Percentiles rank a stretch among this genome's conserved stretches.
These are phyloP conservation scores for Epichloe sylvatica DNA, from an alignment of 2,329 filamentous ascomycete species.

Conservation along the genomic window DNA sequence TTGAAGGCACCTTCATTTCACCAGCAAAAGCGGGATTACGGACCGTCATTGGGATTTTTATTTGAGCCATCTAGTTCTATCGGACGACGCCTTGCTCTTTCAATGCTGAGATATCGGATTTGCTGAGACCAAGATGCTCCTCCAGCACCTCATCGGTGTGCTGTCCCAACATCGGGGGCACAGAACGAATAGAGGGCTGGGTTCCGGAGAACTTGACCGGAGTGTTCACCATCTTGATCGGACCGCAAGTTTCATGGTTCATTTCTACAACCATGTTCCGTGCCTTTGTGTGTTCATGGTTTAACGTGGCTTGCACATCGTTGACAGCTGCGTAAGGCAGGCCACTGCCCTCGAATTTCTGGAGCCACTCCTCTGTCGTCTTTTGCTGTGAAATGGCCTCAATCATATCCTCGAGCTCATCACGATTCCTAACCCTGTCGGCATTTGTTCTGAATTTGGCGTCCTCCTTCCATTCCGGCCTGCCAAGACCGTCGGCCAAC, in stretches of 20 bases:
- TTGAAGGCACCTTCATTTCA: too few species aligned
- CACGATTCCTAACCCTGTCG: conserved; percentile 54
- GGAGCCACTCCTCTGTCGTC: conserved; percentile 80
- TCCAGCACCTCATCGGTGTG: conserved; percentile 68
- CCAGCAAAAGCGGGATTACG: neutral
- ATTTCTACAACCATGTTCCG: conserved; percentile 83
- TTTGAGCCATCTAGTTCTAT: conserved; percentile 16
- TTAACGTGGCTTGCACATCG: conserved; percentile 72
- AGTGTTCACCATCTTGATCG: conserved; percentile 81
- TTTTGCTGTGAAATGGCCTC: conserved; percentile 59
- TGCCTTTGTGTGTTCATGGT: conserved; percentile 72
- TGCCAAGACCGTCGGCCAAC: conserved; percentile 45
- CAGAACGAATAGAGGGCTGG: conserved; percentile 57
- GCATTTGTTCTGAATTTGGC: conserved; percentile 47
- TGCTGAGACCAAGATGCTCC: conserved; percentile 46
- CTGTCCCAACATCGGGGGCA: conserved; percentile 75
- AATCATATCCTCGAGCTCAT: conserved; percentile 63
- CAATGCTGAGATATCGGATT: conserved; percentile 45
- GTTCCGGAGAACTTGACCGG: conserved; percentile 88
- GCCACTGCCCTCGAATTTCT: conserved; percentile 74
- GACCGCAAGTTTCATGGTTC: conserved; percentile 69
- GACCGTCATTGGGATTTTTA: neutral
- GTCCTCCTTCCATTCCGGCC: conserved; percentile 46
- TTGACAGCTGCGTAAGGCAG: conserved; percentile 92
- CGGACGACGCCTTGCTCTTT: conserved; percentile 53